Conservation (phyloP, 257 asterid genomes). For the Fraxinus cuspidata region DNA sequence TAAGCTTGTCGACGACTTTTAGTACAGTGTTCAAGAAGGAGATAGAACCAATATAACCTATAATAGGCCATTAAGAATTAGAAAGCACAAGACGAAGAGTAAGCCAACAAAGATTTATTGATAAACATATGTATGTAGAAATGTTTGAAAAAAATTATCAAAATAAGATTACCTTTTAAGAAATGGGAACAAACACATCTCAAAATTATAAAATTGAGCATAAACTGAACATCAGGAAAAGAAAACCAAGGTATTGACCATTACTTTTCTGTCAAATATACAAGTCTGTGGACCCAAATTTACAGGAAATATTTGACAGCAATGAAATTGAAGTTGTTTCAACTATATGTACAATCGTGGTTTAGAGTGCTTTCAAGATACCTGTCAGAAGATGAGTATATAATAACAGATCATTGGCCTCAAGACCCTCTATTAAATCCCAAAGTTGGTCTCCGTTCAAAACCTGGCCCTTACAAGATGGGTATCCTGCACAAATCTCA, state of each 20-base stretch:
- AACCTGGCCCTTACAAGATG: slow-evolving; percentile 94
- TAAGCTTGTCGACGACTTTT: slow-evolving; percentile 80
- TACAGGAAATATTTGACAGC: not conserved
- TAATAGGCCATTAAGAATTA: slow-evolving; percentile 27
- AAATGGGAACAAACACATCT: slow-evolving; percentile 22
- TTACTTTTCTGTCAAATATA: slow-evolving; percentile 9
- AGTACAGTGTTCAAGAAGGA: slow-evolving; percentile 86
- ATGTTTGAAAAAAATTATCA: slow-evolving; percentile 3
- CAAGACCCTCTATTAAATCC: slow-evolving; percentile 92
- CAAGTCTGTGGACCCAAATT: not conserved
- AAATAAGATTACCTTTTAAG: slow-evolving; percentile 11
- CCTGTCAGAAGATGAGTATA: slow-evolving; percentile 98
- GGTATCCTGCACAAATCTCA: slow-evolving; percentile 73
- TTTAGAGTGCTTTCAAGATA: slow-evolving; percentile 27
- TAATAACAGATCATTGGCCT: slow-evolving; percentile 78
- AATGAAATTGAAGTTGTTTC: slow-evolving; percentile 13
- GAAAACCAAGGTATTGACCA: not conserved
- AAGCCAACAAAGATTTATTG: slow-evolving; percentile 11
- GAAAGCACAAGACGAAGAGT: not conserved
- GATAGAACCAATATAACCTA: slow-evolving; percentile 96
- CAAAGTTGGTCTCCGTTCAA: slow-evolving; percentile 95
- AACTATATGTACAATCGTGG: slow-evolving; percentile 5
- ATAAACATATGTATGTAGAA: not conserved
- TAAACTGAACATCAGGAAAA: not conserved
- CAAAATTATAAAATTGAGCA: slow-evolving; percentile 2